Evolutionary conservation across 148 eudicot species (phyloP).

Genomic region (Gaultheria prostrata): DNA sequence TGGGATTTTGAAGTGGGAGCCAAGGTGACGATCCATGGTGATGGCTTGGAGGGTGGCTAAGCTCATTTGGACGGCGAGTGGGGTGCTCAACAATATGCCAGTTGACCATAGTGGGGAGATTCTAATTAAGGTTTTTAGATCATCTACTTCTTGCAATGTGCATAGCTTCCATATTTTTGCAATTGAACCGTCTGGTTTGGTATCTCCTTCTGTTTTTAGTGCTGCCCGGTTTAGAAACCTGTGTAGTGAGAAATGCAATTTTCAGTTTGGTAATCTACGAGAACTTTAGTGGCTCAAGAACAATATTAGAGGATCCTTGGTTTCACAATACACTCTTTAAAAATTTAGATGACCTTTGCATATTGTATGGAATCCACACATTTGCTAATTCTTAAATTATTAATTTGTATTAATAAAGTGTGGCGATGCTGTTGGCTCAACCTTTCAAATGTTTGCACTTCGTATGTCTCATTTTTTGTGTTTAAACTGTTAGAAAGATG

Average conservation of each 20-base stretch:
- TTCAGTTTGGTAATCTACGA: background rate
- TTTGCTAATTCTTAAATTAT: too few species aligned
- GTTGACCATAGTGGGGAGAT: slow-evolving; percentile 58
- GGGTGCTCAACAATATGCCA: slow-evolving; percentile 42
- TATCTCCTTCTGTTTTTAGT: slow-evolving; percentile 18
- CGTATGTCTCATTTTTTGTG: too few species aligned
- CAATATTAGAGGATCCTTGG: background rate
- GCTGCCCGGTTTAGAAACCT: slow-evolving; percentile 40
- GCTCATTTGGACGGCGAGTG: slow-evolving; percentile 39
- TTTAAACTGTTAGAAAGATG: too few species aligned
- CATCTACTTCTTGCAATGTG: slow-evolving; percentile 43
- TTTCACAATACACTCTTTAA: too few species aligned
- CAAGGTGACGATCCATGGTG: slow-evolving; percentile 28
- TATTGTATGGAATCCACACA: too few species aligned
- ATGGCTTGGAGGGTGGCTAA: slow-evolving; percentile 52
- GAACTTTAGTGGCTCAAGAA: background rate
- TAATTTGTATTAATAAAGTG: too few species aligned
- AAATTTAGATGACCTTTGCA: too few species aligned
- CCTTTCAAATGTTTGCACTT: too few species aligned
- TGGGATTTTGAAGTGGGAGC: slow-evolving; percentile 28
- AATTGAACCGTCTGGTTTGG: slow-evolving; percentile 14
- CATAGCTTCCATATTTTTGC: slow-evolving; percentile 27
- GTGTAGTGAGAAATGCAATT: background rate
- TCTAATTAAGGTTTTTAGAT: slow-evolving; percentile 43
- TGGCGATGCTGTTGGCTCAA: too few species aligned